These are phyloP conservation scores for Picea abies DNA, from an alignment of 83 land plant genomes.

Conservation along the genomic window DNA sequence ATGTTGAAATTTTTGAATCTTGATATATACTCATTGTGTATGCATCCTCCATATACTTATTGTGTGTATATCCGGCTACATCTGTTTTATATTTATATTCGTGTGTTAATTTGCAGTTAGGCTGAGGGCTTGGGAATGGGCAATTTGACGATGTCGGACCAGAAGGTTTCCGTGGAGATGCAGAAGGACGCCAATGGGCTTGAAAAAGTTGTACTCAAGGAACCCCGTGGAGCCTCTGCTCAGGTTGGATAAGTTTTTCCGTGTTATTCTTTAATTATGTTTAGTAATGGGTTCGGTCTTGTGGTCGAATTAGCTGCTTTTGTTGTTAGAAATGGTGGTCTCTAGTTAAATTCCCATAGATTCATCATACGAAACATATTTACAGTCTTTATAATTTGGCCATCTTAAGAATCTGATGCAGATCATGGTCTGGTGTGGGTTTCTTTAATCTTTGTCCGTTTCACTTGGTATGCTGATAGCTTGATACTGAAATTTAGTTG, in stretches of 20 bases:
- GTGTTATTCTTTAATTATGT: background rate
- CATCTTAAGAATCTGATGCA: too few species aligned
- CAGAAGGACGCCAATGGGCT: slow-evolving; percentile 19
- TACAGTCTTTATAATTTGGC: background rate
- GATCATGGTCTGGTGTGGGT: too few species aligned
- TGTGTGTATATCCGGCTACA: background rate
- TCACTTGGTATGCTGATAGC: background rate
- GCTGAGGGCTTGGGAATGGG: slow-evolving; percentile 2
- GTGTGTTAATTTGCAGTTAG: background rate
- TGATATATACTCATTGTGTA: background rate
- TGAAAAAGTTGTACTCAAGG: slow-evolving; percentile 13
- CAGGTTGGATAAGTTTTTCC: slow-evolving; percentile 16
- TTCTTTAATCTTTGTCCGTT: background rate
- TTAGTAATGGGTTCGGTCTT: background rate
- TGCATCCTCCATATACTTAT: background rate
- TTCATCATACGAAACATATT: background rate
- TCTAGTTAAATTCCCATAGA: background rate
- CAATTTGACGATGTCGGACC: slow-evolving; percentile 16
- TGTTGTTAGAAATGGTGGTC: background rate
- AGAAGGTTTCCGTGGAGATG: slow-evolving; percentile 12
- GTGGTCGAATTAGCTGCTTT: background rate
- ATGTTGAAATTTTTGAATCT: background rate
- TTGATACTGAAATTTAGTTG: background rate
- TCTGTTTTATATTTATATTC: background rate
- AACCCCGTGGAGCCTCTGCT: slow-evolving; percentile 16